Base-by-base conservation (phyloP, 2,329 filamentous ascomycete species). In the Aspergillus pseudoviridinutans region DNA sequence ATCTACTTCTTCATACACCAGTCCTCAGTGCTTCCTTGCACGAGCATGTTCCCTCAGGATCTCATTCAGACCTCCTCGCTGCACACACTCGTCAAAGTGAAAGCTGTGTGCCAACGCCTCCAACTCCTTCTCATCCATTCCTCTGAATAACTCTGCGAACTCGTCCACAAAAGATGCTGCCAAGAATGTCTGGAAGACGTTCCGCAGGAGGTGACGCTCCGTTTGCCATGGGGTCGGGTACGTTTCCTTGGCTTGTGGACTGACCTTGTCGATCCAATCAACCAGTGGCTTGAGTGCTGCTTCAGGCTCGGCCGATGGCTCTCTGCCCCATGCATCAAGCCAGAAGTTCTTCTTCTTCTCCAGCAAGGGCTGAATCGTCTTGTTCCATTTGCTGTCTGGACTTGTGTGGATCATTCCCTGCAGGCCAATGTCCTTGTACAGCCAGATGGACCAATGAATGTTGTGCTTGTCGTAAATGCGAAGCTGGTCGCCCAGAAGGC, bases 391-490 rank as follows among this genome's bases (percentile, higher is more conserved):
- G 7, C 75, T 79, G 10, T 78, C 67, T 0, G 79, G 78, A 35
- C 74, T 72, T 0, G 79, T 72, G 58, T 82, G 79, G 0, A 82
- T 72, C 81, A 85, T 83, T 5, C 82, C 82, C 66, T 84, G 81
- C 49, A 81, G 76, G 0, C 82, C 81, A 42, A 84, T 79, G 57
- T 85, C 82, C 66, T 84, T 85, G 69, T 83, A 84, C 0, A 82
- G 69, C 82, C 82, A 85, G 64, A 87, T 87, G 14, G 74, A 80
- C 85, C 84, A 87, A 54, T 77, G 74, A 38, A 82, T 81, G 51
- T 77, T 68, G 57, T 80, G 69, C 67, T 79, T 77, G 53, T 80
- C 77, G 65, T 85, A 85, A 46, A 84, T 79, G 10, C 70, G 68
- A 29, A 84, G 68, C 64, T 82, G 80, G 17, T 77, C 74, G 12